phyloP scores from a whole-genome alignment of 345 rosid species.

The Trapa bicornis region DNA sequence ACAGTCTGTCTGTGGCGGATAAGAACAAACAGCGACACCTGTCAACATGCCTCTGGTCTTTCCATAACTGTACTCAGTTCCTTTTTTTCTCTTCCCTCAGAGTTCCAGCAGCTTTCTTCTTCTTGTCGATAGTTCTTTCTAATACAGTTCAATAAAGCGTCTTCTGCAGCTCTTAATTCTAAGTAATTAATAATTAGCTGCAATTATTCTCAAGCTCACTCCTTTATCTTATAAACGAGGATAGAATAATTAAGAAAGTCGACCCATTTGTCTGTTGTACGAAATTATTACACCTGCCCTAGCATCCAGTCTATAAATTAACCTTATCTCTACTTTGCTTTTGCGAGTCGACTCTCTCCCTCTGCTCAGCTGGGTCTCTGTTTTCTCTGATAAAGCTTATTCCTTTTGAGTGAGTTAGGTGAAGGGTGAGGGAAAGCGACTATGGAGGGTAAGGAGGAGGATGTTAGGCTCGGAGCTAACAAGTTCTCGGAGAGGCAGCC shows the following conservation, averaged over 20 bases:
- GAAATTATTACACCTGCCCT: neutral
- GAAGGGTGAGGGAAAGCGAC: neutral
- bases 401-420: neutral
- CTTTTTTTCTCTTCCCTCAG: neutral
- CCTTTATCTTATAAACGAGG: neutral
- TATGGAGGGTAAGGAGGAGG: constrained; percentile 20
- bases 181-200: neutral
- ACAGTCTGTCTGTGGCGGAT: neutral
- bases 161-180: neutral
- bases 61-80: neutral
- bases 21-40: neutral
- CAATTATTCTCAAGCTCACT: neutral
- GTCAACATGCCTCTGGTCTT: constrained; percentile 4
- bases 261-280: constrained; percentile 2
- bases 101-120: too few relatives aligned
- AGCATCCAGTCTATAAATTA: neutral
- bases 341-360: neutral
- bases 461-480: constrained; percentile 19
- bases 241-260: neutral
- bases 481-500: constrained; percentile 20
- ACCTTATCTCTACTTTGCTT: neutral
- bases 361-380: neutral
- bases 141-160: neutral
- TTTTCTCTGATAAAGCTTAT: neutral
- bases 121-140: neutral